Evolutionary conservation across 2,329 filamentous ascomycete genomes (phyloP).

Genomic region (Botryotinia calthae): DNA sequence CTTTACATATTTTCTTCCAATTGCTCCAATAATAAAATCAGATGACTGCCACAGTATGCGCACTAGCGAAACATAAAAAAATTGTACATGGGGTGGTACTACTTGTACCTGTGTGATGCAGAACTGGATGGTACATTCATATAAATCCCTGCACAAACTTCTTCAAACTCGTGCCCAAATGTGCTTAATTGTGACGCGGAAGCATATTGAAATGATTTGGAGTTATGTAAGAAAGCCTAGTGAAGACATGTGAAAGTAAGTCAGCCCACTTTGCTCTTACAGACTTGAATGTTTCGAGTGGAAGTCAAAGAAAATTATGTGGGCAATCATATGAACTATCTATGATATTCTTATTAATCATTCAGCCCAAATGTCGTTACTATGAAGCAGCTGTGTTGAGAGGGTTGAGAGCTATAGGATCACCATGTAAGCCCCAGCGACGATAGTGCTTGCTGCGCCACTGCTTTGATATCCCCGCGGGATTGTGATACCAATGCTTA

Average conservation of each 20-base stretch:
- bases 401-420: conserved; percentile 11
- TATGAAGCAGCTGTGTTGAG: background rate
- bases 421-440: conserved; percentile 10
- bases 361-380: background rate
- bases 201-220: conserved; percentile 2
- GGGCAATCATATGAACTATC: background rate
- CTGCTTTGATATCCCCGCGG: conserved; percentile 9
- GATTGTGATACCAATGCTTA: conserved; percentile 15
- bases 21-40: conserved; percentile 19
- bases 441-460: conserved; percentile 2
- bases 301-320: background rate
- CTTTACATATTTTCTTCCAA: conserved; percentile 1
- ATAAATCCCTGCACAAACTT: conserved; percentile 16
- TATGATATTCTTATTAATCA: background rate
- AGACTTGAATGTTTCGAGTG: background rate
- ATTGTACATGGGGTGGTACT: background rate
- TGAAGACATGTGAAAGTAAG: conserved; percentile 18
- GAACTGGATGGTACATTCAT: conserved; percentile 19
- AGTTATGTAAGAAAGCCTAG: background rate
- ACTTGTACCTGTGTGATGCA: conserved; percentile 6
- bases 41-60: conserved; percentile 21
- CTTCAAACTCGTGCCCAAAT: conserved; percentile 16
- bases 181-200: conserved; percentile 12
- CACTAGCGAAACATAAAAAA: conserved; percentile 14
- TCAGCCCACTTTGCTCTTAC: conserved; percentile 13